Conservation (phyloP, 1,284 basidiomycete species). For the Fistulina hepatica region DNA sequence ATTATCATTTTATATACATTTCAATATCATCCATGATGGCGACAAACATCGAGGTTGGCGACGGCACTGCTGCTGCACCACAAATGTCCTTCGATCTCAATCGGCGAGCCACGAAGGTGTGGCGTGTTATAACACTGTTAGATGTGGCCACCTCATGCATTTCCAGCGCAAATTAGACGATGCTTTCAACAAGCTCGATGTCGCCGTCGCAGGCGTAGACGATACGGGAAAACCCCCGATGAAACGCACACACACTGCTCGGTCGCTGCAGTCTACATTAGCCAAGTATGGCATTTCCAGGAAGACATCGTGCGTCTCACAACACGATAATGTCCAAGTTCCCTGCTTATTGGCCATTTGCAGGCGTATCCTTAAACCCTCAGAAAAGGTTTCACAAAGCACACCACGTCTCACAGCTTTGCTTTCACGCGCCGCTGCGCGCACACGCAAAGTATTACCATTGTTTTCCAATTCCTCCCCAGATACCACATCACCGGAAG, state of each 20-base stretch:
- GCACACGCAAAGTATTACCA: slow-evolving; percentile 40
- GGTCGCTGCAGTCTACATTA: slow-evolving; percentile 61
- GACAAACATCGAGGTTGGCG: too few relatives aligned
- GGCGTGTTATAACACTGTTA: neutral
- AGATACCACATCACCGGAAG: slow-evolving; percentile 28
- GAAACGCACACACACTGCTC: slow-evolving; percentile 42
- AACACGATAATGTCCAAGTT: slow-evolving; percentile 8
- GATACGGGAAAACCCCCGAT: slow-evolving; percentile 32
- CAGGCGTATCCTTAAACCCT: slow-evolving; percentile 4
- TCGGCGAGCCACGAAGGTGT: neutral
- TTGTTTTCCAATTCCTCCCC: slow-evolving; percentile 20
- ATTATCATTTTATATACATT: too few relatives aligned
- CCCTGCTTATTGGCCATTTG: neutral
- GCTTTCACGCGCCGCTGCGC: slow-evolving; percentile 47
- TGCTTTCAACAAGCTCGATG: slow-evolving; percentile 54
- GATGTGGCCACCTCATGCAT: neutral
- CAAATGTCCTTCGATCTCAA: too few relatives aligned
- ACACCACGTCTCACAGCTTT: slow-evolving; percentile 62
- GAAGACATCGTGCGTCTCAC: slow-evolving; percentile 30
- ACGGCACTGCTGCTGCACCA: too few relatives aligned
- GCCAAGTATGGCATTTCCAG: slow-evolving; percentile 60
- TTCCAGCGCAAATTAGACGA: slow-evolving; percentile 62
- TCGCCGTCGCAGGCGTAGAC: slow-evolving; percentile 34
- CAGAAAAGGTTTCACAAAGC: slow-evolving; percentile 34
- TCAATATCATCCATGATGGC: too few relatives aligned